Percentiles rank a stretch among this genome's conserved stretches.
phyloP scores from a whole-genome alignment of 2,329 filamentous ascomycete genomes.

The Penicillium brevicompactum region DNA sequence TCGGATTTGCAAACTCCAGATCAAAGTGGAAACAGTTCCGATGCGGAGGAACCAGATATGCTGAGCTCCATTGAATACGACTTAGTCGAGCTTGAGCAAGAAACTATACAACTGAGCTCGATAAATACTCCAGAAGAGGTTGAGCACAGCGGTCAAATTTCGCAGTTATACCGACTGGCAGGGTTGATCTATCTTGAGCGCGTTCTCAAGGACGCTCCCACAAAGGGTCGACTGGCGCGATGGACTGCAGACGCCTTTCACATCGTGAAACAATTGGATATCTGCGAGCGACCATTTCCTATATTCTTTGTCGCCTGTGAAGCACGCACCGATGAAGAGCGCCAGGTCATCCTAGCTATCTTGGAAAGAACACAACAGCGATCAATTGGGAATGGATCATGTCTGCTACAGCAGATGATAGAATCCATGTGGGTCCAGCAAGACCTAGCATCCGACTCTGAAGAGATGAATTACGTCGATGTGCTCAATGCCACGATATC shows the following conservation, averaged over 20 bases:
- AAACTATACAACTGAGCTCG: neutral
- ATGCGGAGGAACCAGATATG: neutral
- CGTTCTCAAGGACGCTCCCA: neutral
- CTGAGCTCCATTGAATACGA: neutral
- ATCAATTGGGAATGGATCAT: neutral
- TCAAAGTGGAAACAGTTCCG: neutral
- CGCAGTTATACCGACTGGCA: neutral
- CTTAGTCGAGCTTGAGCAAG: neutral
- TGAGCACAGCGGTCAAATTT: neutral
- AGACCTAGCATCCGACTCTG: neutral
- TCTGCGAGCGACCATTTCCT: slow-evolving; percentile 11
- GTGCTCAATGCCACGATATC: neutral
- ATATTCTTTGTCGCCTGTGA: slow-evolving; percentile 10
- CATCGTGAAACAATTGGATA: neutral
- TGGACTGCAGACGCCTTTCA: neutral
- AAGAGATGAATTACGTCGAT: neutral
- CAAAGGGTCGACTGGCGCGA: neutral
- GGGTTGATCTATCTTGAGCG: neutral
- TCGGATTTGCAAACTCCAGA: neutral
- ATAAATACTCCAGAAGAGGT: neutral
- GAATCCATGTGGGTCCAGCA: slow-evolving; percentile 8
- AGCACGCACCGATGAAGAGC: slow-evolving; percentile 1
- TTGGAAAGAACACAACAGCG: neutral
- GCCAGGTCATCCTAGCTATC: neutral
- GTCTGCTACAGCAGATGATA: neutral